These are phyloP conservation scores for Kodamaea sp. DNA, from an alignment of 1,139 yeast species.

Conservation along the genomic window DNA sequence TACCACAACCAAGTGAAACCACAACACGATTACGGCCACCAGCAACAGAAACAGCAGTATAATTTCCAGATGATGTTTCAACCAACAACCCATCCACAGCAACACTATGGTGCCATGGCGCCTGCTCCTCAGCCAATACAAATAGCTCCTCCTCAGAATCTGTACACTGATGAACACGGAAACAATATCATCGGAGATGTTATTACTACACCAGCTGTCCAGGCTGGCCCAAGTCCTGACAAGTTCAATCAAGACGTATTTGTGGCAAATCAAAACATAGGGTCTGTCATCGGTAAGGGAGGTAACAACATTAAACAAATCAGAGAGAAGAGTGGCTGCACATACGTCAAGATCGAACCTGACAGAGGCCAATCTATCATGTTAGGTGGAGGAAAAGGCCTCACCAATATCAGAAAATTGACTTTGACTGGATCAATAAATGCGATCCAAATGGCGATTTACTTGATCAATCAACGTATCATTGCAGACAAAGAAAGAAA, in stretches of 20 bases:
- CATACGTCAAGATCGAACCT: constrained; percentile 69
- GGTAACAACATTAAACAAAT: constrained; percentile 83
- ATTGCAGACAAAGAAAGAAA: constrained; percentile 61
- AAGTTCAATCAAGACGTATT: constrained; percentile 66
- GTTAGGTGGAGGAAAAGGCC: constrained; percentile 59
- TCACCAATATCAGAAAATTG: constrained; percentile 60
- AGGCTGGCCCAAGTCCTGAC: constrained; percentile 39
- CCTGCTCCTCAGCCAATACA: constrained; percentile 15
- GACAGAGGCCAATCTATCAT: constrained; percentile 48
- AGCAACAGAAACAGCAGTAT: constrained; percentile 26
- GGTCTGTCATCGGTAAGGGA: constrained; percentile 84
- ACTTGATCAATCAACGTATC: constrained; percentile 74
- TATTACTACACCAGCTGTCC: constrained; percentile 42
- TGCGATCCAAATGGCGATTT: constrained; percentile 76
- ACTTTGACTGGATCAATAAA: constrained; percentile 70
- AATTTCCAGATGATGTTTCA: constrained; percentile 48
- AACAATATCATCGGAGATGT: constrained; percentile 49
- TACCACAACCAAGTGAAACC: constrained; percentile 15
- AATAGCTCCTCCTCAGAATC: constrained; percentile 33
- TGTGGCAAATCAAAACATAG: constrained; percentile 78
- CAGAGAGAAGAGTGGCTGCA: constrained; percentile 70
- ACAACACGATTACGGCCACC: constrained; percentile 14
- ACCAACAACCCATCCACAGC: constrained; percentile 42
- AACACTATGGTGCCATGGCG: constrained; percentile 23
- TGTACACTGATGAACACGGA: constrained; percentile 49